phyloP scores from a whole-genome alignment of 768 basidiomycete genomes.

The Podaxis mareebaensis region DNA sequence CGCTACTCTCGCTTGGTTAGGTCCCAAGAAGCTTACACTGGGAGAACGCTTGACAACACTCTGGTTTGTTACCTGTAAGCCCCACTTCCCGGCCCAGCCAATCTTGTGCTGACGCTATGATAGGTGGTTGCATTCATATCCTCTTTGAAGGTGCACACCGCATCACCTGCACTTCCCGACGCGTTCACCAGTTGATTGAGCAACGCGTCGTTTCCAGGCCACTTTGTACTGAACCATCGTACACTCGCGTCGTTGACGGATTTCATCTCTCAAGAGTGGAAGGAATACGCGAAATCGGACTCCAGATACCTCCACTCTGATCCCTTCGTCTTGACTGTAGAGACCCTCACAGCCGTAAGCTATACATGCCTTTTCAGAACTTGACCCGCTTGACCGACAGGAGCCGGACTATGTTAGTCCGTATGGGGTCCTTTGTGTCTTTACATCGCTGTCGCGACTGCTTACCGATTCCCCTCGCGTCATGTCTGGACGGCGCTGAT shows the following conservation, averaged over 20 bases:
- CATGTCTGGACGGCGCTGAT: constrained; percentile 15
- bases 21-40: constrained; percentile 9
- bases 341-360: constrained; percentile 16
- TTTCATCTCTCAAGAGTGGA: constrained; percentile 19
- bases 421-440: constrained; percentile 19
- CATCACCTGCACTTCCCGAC: not conserved
- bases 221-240: constrained; percentile 16
- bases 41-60: constrained; percentile 13
- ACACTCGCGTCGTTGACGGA: constrained; percentile 12
- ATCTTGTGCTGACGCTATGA: not conserved
- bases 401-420: not conserved
- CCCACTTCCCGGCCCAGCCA: too few species aligned
- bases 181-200: not conserved
- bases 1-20: constrained; percentile 10
- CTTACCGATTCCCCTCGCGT: constrained; percentile 14
- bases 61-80: constrained; percentile 17
- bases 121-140: constrained; percentile 19
- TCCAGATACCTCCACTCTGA: constrained; percentile 19
- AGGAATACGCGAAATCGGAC: constrained; percentile 19
- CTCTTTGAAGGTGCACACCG: constrained; percentile 14
- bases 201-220: constrained; percentile 5
- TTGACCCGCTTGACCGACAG: not conserved
- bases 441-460: constrained; percentile 14
- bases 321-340: constrained; percentile 12
- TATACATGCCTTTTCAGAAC: not conserved